These are phyloP conservation scores for Ceratobasidium sp. DNA, from an alignment of 1,284 basidiomycete species.

Conservation along the genomic window DNA sequence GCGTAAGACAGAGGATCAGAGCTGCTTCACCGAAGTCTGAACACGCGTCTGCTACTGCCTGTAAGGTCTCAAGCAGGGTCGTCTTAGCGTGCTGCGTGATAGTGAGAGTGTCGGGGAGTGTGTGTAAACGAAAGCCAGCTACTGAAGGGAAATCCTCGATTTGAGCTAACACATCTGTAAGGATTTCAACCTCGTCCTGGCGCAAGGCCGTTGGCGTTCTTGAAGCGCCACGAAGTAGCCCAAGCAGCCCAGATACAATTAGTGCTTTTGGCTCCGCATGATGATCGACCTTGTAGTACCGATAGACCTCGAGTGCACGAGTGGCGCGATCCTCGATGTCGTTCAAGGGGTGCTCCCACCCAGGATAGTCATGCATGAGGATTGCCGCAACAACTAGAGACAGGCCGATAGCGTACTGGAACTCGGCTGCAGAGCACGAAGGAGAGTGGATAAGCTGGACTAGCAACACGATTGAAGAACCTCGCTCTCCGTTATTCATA, in stretches of 20 bases:
- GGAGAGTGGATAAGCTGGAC: constrained; percentile 1
- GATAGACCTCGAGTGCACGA: not conserved
- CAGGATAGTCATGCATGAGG: not conserved
- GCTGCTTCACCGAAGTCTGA: too few relatives aligned
- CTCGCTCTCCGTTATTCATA: not conserved
- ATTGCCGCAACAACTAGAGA: not conserved
- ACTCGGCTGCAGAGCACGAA: not conserved
- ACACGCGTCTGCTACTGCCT: too few relatives aligned
- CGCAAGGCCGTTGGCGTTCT: not conserved
- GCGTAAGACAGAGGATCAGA: too few relatives aligned
- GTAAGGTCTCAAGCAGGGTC: not conserved
- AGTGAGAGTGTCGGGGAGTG: not conserved
- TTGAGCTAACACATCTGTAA: not conserved
- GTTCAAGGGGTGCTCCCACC: not conserved
- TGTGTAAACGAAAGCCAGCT: not conserved
- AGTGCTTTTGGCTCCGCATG: not conserved
- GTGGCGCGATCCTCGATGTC: too few relatives aligned
- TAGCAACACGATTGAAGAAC: not conserved
- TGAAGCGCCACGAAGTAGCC: not conserved
- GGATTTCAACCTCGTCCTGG: not conserved
- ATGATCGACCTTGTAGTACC: not conserved
- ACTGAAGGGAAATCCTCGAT: not conserved
- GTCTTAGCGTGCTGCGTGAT: not conserved
- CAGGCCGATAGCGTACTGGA: not conserved
- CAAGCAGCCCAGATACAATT: constrained; percentile 1